Percentiles rank a stretch among this genome's conserved stretches.
phyloP scores from a whole-genome alignment of 768 basidiomycete genomes.

The Imleria badia region DNA sequence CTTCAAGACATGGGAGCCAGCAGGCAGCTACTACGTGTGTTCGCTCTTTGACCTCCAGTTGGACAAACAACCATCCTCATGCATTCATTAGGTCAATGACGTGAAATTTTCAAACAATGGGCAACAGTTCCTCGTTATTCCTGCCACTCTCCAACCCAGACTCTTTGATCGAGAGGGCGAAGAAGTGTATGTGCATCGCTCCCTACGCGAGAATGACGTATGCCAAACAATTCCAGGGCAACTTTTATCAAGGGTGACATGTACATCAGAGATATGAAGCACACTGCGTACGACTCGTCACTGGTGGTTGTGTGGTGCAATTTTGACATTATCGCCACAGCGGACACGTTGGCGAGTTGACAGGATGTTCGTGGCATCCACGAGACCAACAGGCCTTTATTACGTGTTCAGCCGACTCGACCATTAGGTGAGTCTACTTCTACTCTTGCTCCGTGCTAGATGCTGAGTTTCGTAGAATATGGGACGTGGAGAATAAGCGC shows the following conservation, averaged over 20 bases:
- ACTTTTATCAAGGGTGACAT: constrained; percentile 93
- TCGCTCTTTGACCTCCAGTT: not conserved
- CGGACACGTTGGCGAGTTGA: constrained; percentile 92
- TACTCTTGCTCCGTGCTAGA: not conserved
- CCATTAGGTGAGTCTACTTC: constrained; percentile 67
- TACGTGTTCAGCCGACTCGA: constrained; percentile 93
- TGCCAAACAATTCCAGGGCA: constrained; percentile 60
- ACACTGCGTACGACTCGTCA: constrained; percentile 76
- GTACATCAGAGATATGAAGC: constrained; percentile 98
- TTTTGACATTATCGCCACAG: constrained; percentile 40
- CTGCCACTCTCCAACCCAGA: constrained; percentile 85
- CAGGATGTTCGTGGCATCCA: constrained; percentile 92
- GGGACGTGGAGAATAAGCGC: constrained; percentile 89
- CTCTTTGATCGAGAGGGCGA: constrained; percentile 92
- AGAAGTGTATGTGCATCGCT: constrained; percentile 66
- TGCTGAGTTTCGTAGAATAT: constrained; percentile 59
- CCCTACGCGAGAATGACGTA: constrained; percentile 30
- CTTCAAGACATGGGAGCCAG: constrained; percentile 96
- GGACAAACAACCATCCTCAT: not conserved
- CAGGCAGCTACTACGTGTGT: constrained; percentile 85
- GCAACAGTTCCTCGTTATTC: constrained; percentile 81
- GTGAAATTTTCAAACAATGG: constrained; percentile 87
- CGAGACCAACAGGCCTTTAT: constrained; percentile 82
- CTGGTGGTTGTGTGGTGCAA: constrained; percentile 2
- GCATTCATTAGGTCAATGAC: constrained; percentile 72